phyloP scores from a whole-genome alignment of 1,139 yeast genomes.

The Taphrina pruni region DNA sequence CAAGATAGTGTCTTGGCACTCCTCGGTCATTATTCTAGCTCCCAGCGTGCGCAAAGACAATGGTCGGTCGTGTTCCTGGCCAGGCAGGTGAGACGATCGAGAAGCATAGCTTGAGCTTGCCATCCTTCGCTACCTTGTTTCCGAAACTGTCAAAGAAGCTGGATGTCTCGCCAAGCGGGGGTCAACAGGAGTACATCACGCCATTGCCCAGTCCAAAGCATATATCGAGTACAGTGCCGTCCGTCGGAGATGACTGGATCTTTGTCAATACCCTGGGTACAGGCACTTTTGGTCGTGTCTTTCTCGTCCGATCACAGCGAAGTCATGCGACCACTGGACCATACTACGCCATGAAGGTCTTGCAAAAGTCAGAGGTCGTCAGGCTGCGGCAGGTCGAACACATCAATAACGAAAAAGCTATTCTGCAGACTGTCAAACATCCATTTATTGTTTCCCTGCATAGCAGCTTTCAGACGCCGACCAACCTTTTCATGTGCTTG shows the following conservation, averaged over 20 bases:
- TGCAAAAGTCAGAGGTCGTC: conserved; percentile 90
- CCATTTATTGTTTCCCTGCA: conserved; percentile 89
- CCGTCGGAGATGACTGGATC: conserved; percentile 38
- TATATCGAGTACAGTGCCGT: not conserved
- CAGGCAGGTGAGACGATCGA: conserved; percentile 6
- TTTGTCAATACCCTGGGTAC: conserved; percentile 40
- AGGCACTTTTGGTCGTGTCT: conserved; percentile 41
- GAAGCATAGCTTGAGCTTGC: conserved; percentile 15
- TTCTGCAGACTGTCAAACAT: conserved; percentile 68
- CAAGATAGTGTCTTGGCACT: too few species aligned
- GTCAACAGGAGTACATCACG: not conserved
- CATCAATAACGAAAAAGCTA: conserved; percentile 93
- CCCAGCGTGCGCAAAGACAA: not conserved
- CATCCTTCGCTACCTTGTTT: conserved; percentile 27
- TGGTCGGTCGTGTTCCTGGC: not conserved
- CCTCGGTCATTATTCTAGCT: too few species aligned
- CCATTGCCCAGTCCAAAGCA: conserved; percentile 6
- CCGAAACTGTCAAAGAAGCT: conserved; percentile 14
- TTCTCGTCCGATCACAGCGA: conserved; percentile 30
- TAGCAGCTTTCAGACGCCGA: conserved; percentile 97
- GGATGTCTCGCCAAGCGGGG: not conserved
- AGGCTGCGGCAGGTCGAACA: conserved; percentile 93
- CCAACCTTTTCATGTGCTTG: conserved; percentile 97
- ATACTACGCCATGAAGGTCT: conserved; percentile 75
- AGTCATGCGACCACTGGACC: not conserved